Conservation (phyloP, 768 basidiomycete species). For the Lactarius hengduanensis region DNA sequence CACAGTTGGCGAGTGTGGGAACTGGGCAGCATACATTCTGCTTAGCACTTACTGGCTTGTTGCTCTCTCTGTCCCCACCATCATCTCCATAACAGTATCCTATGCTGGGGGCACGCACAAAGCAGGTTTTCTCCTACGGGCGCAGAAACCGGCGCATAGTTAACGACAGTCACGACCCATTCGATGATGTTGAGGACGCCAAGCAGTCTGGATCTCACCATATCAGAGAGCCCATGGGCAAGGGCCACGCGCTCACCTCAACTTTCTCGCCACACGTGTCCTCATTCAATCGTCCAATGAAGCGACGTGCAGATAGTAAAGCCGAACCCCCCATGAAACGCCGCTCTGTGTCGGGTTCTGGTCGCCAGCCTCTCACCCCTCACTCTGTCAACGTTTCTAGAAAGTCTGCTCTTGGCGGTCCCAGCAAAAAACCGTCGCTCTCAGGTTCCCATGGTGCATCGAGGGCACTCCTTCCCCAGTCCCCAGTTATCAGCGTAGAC, state of each 20-base stretch:
- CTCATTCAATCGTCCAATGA: slow-evolving; percentile 19
- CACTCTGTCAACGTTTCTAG: slow-evolving; percentile 39
- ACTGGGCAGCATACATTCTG: neutral
- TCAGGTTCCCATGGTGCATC: slow-evolving; percentile 23
- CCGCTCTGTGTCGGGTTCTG: slow-evolving; percentile 18
- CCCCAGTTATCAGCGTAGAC: slow-evolving; percentile 59
- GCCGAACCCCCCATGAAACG: slow-evolving; percentile 8
- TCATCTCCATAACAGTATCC: neutral
- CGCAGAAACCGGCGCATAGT: slow-evolving; percentile 62
- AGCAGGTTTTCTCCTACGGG: slow-evolving; percentile 65
- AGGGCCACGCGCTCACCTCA: neutral
- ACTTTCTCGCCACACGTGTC: slow-evolving; percentile 23
- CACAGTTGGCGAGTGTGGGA: slow-evolving; percentile 1
- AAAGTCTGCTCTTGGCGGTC: slow-evolving; percentile 35
- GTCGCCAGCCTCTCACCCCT: slow-evolving; percentile 44
- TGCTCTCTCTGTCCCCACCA: neutral
- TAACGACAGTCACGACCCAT: slow-evolving; percentile 36
- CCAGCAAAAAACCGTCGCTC: slow-evolving; percentile 31
- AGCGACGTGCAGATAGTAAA: slow-evolving; percentile 23
- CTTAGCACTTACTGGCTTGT: neutral
- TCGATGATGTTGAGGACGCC: slow-evolving; percentile 17
- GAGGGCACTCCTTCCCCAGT: slow-evolving; percentile 37
- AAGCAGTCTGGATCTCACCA: neutral
- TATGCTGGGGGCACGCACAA: slow-evolving; percentile 63
- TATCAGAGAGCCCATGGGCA: neutral